These are phyloP conservation scores for Helianthus tuberosus DNA, from an alignment of 129 eudicot species.

Conservation along the genomic window DNA sequence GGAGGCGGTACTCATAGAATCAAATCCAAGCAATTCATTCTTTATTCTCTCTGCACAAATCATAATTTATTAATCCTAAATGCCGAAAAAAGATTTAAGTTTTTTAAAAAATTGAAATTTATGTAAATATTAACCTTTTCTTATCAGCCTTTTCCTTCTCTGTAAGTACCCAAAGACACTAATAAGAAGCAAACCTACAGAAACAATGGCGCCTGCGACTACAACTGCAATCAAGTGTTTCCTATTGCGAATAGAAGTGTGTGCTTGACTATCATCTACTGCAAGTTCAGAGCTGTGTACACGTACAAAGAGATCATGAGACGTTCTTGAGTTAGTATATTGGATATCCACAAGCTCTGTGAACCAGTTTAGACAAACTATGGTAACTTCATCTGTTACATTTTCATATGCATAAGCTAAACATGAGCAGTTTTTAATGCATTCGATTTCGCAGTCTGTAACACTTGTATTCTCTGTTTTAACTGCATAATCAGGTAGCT, in stretches of 20 bases:
- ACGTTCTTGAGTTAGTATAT: not conserved
- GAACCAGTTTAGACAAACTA: constrained; percentile 43
- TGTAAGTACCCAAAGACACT: constrained; percentile 29
- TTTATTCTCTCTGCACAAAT: constrained; percentile 25
- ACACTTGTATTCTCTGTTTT: constrained; percentile 16
- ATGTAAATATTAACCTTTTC: constrained; percentile 27
- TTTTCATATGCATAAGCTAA: constrained; percentile 44
- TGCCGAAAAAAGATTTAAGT: not conserved
- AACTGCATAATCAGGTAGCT: constrained; percentile 41
- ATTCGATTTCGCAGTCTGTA: constrained; percentile 25
- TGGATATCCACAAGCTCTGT: constrained; percentile 34
- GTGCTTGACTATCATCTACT: constrained; percentile 9
- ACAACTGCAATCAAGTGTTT: constrained; percentile 24
- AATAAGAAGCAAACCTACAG: constrained; percentile 27
- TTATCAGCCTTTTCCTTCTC: constrained; percentile 30
- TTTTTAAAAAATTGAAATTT: not conserved
- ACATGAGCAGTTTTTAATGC: constrained; percentile 39
- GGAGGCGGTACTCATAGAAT: constrained; percentile 25
- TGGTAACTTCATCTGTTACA: constrained; percentile 10
- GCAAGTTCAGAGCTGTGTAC: constrained; percentile 31
- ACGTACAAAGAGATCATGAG: constrained; percentile 34
- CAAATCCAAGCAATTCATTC: constrained; percentile 23
- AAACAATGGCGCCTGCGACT: constrained; percentile 6
- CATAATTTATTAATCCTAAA: constrained; percentile 22
- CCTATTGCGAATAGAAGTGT: not conserved